Conservation (phyloP, 2,329 filamentous ascomycete genomes). For the Tympanopsis confertula region DNA sequence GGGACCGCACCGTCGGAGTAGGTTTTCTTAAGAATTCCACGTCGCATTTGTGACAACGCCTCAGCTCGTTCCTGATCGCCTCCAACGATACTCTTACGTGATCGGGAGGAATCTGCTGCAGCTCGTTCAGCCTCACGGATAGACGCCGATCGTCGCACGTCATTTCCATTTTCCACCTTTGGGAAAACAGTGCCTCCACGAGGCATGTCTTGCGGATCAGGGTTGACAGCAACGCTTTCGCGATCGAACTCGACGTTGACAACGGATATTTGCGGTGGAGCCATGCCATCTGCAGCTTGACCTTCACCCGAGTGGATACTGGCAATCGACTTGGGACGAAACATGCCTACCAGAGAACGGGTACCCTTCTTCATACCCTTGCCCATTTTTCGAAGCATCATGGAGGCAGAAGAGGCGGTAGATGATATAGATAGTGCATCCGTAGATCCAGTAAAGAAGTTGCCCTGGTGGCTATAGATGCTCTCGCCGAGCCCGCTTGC, state of each 20-base stretch:
- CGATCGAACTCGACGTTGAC: slow-evolving; percentile 90
- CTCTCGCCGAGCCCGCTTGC: slow-evolving; percentile 81
- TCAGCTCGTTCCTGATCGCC: slow-evolving; percentile 84
- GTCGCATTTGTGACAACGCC: slow-evolving; percentile 81
- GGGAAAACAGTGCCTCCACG: neutral
- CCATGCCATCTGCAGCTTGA: slow-evolving; percentile 44
- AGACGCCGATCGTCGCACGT: too few species aligned
- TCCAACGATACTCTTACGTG: slow-evolving; percentile 80
- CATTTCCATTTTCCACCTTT: neutral
- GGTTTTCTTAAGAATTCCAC: slow-evolving; percentile 72
- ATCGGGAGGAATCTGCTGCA: slow-evolving; percentile 44
- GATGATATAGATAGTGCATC: slow-evolving; percentile 90
- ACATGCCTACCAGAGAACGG: slow-evolving; percentile 82
- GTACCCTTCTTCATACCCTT: slow-evolving; percentile 94
- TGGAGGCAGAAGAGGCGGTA: slow-evolving; percentile 76
- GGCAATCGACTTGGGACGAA: slow-evolving; percentile 84
- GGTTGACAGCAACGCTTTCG: slow-evolving; percentile 30
- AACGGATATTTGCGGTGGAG: slow-evolving; percentile 77
- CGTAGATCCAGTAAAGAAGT: slow-evolving; percentile 75
- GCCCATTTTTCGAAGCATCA: slow-evolving; percentile 98
- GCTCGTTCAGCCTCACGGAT: neutral
- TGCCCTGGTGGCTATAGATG: slow-evolving; percentile 63
- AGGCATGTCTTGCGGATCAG: neutral
- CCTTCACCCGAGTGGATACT: slow-evolving; percentile 33
- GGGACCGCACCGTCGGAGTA: slow-evolving; percentile 11